These are phyloP conservation scores for Hypoxylon cercidicola DNA, from an alignment of 495 filamentous ascomycete genomes.

Conservation along the genomic window DNA sequence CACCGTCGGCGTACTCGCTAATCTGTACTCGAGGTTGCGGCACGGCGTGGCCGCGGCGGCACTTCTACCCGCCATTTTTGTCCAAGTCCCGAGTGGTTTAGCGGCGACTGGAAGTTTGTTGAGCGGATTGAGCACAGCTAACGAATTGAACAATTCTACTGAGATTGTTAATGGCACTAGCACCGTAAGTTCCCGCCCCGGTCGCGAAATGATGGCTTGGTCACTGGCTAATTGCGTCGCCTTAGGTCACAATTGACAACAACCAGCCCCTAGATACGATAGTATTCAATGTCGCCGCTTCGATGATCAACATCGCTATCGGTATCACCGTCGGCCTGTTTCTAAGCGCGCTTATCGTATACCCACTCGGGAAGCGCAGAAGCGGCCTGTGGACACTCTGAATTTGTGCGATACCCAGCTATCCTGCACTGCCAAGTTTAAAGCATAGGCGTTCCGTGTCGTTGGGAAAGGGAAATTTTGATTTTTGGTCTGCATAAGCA, in stretches of 20 bases:
- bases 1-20: conserved; percentile 85
- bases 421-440: conserved; percentile 6
- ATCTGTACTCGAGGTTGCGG: conserved; percentile 84
- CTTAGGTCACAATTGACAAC: conserved; percentile 32
- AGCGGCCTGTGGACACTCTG: conserved; percentile 91
- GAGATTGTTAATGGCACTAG: conserved; percentile 40
- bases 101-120: conserved; percentile 86
- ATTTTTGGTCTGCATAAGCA: conserved; percentile 17
- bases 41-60: conserved; percentile 88
- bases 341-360: conserved; percentile 84
- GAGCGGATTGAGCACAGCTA: conserved; percentile 83
- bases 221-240: conserved; percentile 6
- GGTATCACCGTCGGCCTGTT: conserved; percentile 93
- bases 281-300: conserved; percentile 85
- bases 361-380: conserved; percentile 90
- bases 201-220: background rate
- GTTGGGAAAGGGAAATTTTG: conserved; percentile 9
- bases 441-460: conserved; percentile 27
- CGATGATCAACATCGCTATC: conserved; percentile 91
- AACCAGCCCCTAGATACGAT: conserved; percentile 64
- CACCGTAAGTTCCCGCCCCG: conserved; percentile 28
- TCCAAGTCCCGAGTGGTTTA: conserved; percentile 90
- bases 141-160: conserved; percentile 70
- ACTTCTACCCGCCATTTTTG: conserved; percentile 92
- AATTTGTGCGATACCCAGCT: conserved; percentile 28